Evolutionary conservation across 2,329 filamentous ascomycete genomes (phyloP).

Genomic region (Xylariomycetidae sp.): DNA sequence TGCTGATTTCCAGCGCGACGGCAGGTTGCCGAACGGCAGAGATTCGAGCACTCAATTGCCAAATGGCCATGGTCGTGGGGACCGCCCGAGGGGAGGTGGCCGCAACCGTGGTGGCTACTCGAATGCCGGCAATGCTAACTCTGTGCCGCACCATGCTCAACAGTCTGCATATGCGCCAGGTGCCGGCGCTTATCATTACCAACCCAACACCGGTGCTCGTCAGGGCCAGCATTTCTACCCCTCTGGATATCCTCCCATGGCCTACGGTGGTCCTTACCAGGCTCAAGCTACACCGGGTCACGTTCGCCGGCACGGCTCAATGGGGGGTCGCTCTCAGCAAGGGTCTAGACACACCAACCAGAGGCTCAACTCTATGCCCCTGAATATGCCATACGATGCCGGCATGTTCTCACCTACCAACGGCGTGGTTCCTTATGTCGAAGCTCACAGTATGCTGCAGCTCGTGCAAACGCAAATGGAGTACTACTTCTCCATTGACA

Average conservation of each 20-base stretch:
- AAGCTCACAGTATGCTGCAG: conserved; percentile 39
- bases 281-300: too few relatives aligned
- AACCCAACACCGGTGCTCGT: conserved; percentile 10
- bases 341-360: too few relatives aligned
- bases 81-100: conserved; percentile 38
- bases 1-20: conserved; percentile 17
- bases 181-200: conserved; percentile 14
- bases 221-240: conserved; percentile 13
- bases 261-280: too few relatives aligned
- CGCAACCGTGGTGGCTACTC: conserved; percentile 35
- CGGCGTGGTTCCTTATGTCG: conserved; percentile 35
- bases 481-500: conserved; percentile 97
- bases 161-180: conserved; percentile 13
- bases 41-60: conserved; percentile 18
- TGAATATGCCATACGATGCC: conserved; percentile 51
- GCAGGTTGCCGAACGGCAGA: conserved; percentile 10
- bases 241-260: conserved; percentile 15
- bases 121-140: conserved; percentile 17
- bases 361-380: conserved; percentile 37
- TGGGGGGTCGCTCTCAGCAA: conserved; percentile 16
- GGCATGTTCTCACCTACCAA: conserved; percentile 48
- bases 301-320: conserved; percentile 18
- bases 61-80: conserved; percentile 25
- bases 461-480: conserved; percentile 53
- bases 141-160: conserved; percentile 20